phyloP scores from a whole-genome alignment of 169 alveolate species.

The Cryptosporidium felis region DNA sequence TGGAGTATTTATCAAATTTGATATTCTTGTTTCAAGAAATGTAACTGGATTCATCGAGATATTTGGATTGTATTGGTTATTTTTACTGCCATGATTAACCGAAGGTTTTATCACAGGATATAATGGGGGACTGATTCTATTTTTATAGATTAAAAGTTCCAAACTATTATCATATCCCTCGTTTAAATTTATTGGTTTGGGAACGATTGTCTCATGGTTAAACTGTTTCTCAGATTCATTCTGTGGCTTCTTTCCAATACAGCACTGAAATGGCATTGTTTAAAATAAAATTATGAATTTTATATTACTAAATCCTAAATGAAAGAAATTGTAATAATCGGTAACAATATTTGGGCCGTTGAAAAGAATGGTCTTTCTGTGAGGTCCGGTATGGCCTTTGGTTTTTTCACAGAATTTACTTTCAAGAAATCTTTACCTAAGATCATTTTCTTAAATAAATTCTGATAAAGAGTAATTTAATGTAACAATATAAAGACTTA shows the following conservation, averaged over 20 bases:
- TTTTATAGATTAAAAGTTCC: background rate
- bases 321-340: background rate
- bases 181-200: conserved; percentile 2
- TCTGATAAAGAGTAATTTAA: background rate
- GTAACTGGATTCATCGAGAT: conserved; percentile 5
- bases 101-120: no score
- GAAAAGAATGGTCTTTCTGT: background rate
- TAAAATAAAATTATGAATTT: background rate
- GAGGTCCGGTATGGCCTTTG: background rate
- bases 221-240: background rate
- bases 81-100: no score
- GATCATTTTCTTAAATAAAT: background rate
- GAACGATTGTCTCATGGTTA: conserved; percentile 1
- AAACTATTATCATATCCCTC: conserved; percentile 16
- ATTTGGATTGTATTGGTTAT: no score
- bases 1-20: conserved; percentile 21
- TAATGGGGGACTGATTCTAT: no score
- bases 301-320: conserved; percentile 15
- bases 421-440: background rate
- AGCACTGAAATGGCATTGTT: conserved; percentile 63
- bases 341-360: no score
- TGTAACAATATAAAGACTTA: background rate
- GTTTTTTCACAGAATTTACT: background rate
- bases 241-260: conserved; percentile 10
- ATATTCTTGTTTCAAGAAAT: conserved; percentile 35